Base-by-base conservation (phyloP, 148 eudicot species). In the Camellia sinensis region DNA sequence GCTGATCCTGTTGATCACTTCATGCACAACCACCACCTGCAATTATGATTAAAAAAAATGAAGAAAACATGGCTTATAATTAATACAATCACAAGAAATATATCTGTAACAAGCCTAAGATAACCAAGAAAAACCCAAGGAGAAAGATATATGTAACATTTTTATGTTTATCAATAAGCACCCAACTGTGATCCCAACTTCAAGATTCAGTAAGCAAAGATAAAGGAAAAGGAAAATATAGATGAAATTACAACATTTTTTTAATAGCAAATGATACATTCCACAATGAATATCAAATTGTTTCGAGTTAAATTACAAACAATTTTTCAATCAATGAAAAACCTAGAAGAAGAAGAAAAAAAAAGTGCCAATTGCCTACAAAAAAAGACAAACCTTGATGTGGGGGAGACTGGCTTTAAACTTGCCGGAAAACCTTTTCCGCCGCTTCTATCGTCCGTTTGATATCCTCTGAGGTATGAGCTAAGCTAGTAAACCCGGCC, bases 401-500 rank as follows among this genome's bases (percentile, higher is more conserved):
- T 3, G 29, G 11, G 10, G 0, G 9, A 64, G 4, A 11, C 57
- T 6, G 17, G 15, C 2, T 60, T 70, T 90, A 94, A 59, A 94
- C 77, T 70, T 83, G 81, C 63, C 82, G 82, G 74, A 94, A 79
- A 77, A 94, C 97, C 87, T 89, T 94, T 80, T 94, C 90, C 71
- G 98, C 98, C 15, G 98, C 98, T 48, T 89, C 93, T 77, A 94
- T 87, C 0, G 94, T 94, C 70, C 43, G 79, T 78, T 91, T 91
- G 82, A 94, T 94, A 76, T 94, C 98, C 79, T 87, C 92, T 43
- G 84, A n/a, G 43, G 91, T 86, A 79, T 95, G 98, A 15, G 90
- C 89, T 74, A 95, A 86, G 87, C 98, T 81, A 43, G 97, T 91
- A 81, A 95, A 95, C 45, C 98, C 98, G 61, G 98, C 98, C 91